Percentiles rank a stretch among this genome's conserved stretches.
These are phyloP conservation scores for Hypoxylon sp. DNA, from an alignment of 2,329 filamentous ascomycete genomes.

Conservation along the genomic window DNA sequence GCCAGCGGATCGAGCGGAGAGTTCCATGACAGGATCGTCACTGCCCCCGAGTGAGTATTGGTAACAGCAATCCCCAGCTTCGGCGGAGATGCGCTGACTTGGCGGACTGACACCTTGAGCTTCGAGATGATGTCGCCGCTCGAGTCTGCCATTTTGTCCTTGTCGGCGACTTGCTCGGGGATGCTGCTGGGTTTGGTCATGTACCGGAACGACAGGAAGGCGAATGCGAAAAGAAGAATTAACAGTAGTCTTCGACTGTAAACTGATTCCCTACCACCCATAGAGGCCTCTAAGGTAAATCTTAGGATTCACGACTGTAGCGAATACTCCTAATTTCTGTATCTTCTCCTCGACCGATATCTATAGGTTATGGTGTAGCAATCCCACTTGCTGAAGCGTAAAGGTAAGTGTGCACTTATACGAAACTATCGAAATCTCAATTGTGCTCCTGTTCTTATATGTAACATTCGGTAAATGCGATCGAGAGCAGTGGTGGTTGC, in stretches of 20 bases:
- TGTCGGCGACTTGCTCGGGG: conserved; percentile 20
- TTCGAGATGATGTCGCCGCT: conserved; percentile 40
- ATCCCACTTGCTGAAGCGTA: neutral
- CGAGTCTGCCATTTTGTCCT: conserved; percentile 44
- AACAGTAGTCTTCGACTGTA: conserved; percentile 34
- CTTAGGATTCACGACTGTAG: neutral
- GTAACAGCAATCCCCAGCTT: conserved; percentile 58
- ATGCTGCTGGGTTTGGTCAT: conserved; percentile 19
- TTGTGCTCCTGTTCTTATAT: conserved; percentile 6
- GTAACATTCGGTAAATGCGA: conserved; percentile 25
- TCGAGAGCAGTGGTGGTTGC: conserved; percentile 17
- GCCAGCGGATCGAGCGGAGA: conserved; percentile 63
- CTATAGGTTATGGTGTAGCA: neutral
- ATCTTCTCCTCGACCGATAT: neutral
- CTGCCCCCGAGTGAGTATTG: conserved; percentile 57
- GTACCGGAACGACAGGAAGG: conserved; percentile 43
- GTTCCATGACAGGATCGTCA: conserved; percentile 62
- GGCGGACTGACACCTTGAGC: conserved; percentile 52
- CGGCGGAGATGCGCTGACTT: conserved; percentile 51
- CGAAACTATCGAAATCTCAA: neutral
- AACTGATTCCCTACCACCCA: conserved; percentile 15
- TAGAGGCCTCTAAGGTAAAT: conserved; percentile 5
- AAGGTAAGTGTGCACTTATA: conserved; percentile 2
- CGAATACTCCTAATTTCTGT: neutral
- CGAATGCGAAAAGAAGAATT: conserved; percentile 32